Evolutionary conservation across 371 early-diverging fungal genomes (phyloP), one percentile per base, ranked within the genome.

Genomic region (Syncephalastrum sp.): DNA sequence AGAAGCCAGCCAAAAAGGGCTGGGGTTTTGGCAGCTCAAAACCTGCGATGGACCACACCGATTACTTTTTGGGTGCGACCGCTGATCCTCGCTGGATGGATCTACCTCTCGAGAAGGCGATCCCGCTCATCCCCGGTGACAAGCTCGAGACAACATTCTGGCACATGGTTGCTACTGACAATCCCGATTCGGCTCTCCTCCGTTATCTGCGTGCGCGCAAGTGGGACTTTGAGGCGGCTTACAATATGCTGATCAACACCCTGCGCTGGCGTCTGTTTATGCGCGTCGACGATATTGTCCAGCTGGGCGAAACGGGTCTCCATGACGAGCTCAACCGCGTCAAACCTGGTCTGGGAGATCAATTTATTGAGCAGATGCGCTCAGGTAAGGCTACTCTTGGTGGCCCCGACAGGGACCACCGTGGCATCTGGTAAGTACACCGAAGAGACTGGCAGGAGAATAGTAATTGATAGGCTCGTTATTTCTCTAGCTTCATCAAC

Each of bases 161-260:
- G 84, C 63, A 69, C 19, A 72, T 83, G 68, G 78, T 76, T 21
- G 73, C 71, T 50, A 77, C 75, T 45, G 88, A 89, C 50, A 83
- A 87, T 55, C 89, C 91, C 15, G 91, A 91, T 67, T 56, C 77
- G 8, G 65, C 87, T 33, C 14, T 83, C 33, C 70, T 90, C 41
- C 85, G 92, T 4, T 92, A 84, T 66, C 64, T 91, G 33, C 79
- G 91, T 46, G 92, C 92, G 12, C 82, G 92, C 56, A 91, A 91
- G 61, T 92, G 88, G 86, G 81, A 90, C 56, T 72, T 85, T 23
- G 70, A 75, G 25, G 83, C 85, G 33, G 86, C 90, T 12, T 68
- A 84, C 47, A 61, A 65, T 21, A 90, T 90, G 91, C 48, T 86
- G 41, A 53, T 81, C 33, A 72, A 77, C 16, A 75, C 85, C 3